Conservation (phyloP, 257 asterid genomes). For the Ajuga chamaepitys region DNA sequence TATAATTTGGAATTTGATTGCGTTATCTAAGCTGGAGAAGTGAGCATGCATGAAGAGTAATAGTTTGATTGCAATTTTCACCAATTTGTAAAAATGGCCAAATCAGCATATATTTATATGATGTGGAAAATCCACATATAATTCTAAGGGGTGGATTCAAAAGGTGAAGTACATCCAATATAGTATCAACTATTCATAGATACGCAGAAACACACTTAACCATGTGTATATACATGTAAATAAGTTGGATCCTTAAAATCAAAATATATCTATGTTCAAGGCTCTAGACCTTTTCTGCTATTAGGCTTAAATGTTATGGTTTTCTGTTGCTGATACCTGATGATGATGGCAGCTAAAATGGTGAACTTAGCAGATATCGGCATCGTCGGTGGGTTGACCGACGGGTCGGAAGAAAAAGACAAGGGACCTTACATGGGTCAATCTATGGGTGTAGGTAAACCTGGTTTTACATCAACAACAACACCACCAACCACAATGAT, state of each 20-base stretch:
- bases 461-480: constrained; percentile 33
- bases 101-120: background rate
- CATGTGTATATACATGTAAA: no score
- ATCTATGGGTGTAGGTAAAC: constrained; percentile 48
- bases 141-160: no score
- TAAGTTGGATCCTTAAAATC: no score
- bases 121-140: no score
- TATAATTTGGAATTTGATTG: no score
- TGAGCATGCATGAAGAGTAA: no score
- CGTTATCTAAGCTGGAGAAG: no score
- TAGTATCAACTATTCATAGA: no score
- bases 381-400: constrained; percentile 63
- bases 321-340: background rate
- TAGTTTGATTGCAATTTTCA: no score
- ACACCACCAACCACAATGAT: constrained; percentile 7
- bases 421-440: constrained; percentile 42
- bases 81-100: background rate
- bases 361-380: constrained; percentile 77
- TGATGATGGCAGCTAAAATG: constrained; percentile 66
- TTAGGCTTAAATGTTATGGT: background rate
- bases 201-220: no score
- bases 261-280: background rate
- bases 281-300: background rate
- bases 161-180: no score
- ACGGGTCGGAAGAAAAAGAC: constrained; percentile 53